Base-by-base conservation (phyloP, 2,329 filamentous ascomycete species). In the Penicillium sp. region DNA sequence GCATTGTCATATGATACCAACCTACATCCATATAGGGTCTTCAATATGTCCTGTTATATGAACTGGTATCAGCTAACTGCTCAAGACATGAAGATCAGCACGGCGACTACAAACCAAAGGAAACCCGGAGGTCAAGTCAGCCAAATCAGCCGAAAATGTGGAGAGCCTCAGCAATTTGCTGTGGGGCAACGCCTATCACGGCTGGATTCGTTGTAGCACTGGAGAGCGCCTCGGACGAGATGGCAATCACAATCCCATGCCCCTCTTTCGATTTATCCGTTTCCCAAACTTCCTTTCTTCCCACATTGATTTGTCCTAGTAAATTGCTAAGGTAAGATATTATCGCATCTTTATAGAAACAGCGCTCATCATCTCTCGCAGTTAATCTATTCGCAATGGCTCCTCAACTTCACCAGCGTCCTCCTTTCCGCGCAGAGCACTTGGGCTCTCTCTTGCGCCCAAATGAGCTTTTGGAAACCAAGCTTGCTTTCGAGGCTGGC, bases 371-470 rank as follows among this genome's bases (percentile, higher is more conserved):
- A 15, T 23, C 27, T 16, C 27, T 8, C 10, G 15, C 38, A 56
- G 45, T 19, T 9, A 25, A 50, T 45, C 40, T 19, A 33, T 54
- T 62, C 60, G 67, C 44, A 31, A 73, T 73, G 71, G 65, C 67
- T 41, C 61, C 65, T 59, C 65, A 67, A 60, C 65, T 72, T 47
- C 76, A 70, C 60, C 75, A 75, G 60, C 72, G 76, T 59, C 83
- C 84, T 41, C 87, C 85, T 49, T 90, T 89, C 75, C 82, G 88
- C 69, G 87, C 87, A 58, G 88, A 91, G 75, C 88, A 91, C 63
- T 81, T 89, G 60, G 88, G 88, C 49, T 90, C 87, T 15, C 79
- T 91, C 33, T 82, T 90, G 57, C 85, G 88, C 33, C 87, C 88
- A 1, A 73, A 84, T 51, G 75, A 81, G 50, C 81, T 91, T 27